Base-by-base conservation (phyloP, 163 green algal species). In the Scenedesmus sp. region DNA sequence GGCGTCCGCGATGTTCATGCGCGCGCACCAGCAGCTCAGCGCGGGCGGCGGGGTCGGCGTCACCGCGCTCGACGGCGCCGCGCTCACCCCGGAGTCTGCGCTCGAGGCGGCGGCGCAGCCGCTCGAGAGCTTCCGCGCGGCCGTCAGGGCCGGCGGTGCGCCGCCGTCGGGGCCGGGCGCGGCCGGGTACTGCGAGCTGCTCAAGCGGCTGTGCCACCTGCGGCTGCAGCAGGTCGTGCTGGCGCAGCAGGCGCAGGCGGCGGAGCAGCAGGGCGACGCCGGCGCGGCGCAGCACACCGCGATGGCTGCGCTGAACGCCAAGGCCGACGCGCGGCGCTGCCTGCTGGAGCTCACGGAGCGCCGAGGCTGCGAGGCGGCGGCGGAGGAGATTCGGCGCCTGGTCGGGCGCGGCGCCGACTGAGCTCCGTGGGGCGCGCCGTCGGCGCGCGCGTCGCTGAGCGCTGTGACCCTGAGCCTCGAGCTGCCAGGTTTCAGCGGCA, bases 141-240 rank as follows among this genome's bases (percentile, higher is more conserved):
- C 70, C 20, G 56, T 56, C 9, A 22, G 14, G 20, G 57, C 7
- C 17, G n/a, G n/a, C n/a, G n/a, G n/a, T n/a, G n/a, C n/a, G n/a
- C n/a, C n/a, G n/a, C n/a, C n/a, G n/a, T n/a, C n/a, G n/a, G n/a
- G n/a, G n/a, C n/a, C n/a, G n/a, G n/a, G n/a, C n/a, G n/a, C n/a
- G n/a, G 47, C 5, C 15, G 29, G 57, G 63, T 63, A 63, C 47
- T 81, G 73, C 34, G 60, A 81, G 24, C n/a, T 65, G 36, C 34
- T 75, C 33, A 50, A 69, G 51, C 53, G 74, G 74, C 51, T 81
- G 24, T 81, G 74, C 31, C 63, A 81, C 51, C 28, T 81, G 39
- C 45, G 39, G 63, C 48, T 81, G 51, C 74, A 81, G 74, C 26
- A 53, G 71, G 54, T 77, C 14, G 34, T 77, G 39, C n/a, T 66